These are phyloP conservation scores for Hortaea sp. DNA, from an alignment of 2,329 filamentous ascomycete species.

Conservation along the genomic window DNA sequence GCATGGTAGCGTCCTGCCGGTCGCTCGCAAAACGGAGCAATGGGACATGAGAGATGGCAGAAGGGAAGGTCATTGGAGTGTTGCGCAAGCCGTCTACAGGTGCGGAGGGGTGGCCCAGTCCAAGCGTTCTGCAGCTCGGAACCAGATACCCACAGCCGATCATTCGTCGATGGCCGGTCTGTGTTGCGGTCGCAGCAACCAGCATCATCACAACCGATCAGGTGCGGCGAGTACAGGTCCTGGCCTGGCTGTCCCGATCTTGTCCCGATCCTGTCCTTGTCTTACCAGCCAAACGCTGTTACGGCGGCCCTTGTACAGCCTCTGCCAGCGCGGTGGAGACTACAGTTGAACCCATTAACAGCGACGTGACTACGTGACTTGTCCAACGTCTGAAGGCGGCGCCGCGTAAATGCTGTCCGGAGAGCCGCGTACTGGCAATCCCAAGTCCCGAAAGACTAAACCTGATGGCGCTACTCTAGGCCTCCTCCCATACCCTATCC, in stretches of 20 bases:
- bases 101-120: constrained; percentile 1
- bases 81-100: background rate
- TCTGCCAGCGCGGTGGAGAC: too few relatives aligned
- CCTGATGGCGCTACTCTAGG: background rate
- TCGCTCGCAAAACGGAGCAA: background rate
- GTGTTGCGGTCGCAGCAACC: constrained; percentile 2
- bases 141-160: background rate
- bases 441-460: background rate
- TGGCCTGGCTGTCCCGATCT: background rate
- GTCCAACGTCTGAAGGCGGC: background rate
- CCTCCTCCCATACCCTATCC: background rate
- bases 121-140: background rate
- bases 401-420: background rate
- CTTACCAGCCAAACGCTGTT: background rate
- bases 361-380: too few relatives aligned
- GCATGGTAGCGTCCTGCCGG: background rate
- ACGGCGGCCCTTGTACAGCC: too few relatives aligned
- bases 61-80: background rate
- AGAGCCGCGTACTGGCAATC: background rate
- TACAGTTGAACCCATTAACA: too few relatives aligned
- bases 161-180: background rate
- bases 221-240: background rate
- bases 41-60: background rate
- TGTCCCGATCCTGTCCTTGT: background rate
- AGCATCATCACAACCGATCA: background rate